phyloP scores from a whole-genome alignment of 148 eudicot species.

The Vaccinium macrocarpon region DNA sequence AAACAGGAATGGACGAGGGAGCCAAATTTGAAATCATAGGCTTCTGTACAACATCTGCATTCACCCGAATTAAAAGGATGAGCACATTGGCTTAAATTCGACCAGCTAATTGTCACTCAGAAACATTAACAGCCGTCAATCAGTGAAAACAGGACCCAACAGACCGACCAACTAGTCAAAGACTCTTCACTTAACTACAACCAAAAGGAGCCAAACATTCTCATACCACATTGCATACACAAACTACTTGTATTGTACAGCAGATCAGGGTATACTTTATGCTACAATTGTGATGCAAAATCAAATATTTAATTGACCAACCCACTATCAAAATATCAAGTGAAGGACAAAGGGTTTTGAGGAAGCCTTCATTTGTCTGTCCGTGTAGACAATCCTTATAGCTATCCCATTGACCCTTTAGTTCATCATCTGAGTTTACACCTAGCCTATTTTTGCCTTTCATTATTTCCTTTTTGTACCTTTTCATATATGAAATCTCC shows the following conservation, averaged over 20 bases:
- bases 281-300: neutral
- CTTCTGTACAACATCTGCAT: conserved; percentile 54
- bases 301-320: neutral
- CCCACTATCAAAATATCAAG: neutral
- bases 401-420: neutral
- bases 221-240: neutral
- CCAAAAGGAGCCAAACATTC: neutral
- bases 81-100: neutral
- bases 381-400: neutral
- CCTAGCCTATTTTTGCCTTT: neutral
- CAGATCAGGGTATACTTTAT: neutral
- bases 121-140: neutral
- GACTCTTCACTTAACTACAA: neutral
- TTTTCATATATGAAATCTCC: neutral
- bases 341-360: neutral
- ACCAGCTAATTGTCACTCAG: neutral
- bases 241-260: neutral
- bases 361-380: neutral
- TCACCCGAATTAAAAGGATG: neutral
- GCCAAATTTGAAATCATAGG: conserved; percentile 35
- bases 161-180: neutral
- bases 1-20: conserved; percentile 30
- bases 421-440: neutral
- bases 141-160: neutral
- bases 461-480: neutral